These are phyloP conservation scores for Macrophomina tecta DNA, from an alignment of 2,329 filamentous ascomycete species.

Conservation along the genomic window DNA sequence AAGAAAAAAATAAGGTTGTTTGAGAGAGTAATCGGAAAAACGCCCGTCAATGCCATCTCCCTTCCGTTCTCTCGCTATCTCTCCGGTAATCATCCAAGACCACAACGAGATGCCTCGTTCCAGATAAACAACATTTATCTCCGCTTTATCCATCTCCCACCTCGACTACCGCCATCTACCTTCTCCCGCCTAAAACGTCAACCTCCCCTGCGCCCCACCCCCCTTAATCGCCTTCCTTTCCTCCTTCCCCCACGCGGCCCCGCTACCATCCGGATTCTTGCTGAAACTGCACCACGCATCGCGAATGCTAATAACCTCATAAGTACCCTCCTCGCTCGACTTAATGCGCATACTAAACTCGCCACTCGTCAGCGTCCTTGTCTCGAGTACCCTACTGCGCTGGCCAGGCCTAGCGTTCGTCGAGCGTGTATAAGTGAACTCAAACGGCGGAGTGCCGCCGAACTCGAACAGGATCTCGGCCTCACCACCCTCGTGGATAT, in stretches of 20 bases:
- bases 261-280: conserved; percentile 49
- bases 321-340: conserved; percentile 92
- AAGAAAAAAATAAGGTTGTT: neutral
- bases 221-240: conserved; percentile 3
- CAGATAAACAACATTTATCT: neutral
- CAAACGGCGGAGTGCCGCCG: conserved; percentile 92
- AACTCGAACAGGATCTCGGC: conserved; percentile 95
- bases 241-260: neutral
- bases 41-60: conserved; percentile 14
- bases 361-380: conserved; percentile 82
- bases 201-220: neutral
- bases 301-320: conserved; percentile 96
- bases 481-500: conserved; percentile 96
- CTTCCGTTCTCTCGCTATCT: neutral
- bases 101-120: neutral
- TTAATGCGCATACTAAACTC: conserved; percentile 81
- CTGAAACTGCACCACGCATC: conserved; percentile 91
- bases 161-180: neutral
- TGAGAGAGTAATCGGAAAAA: neutral
- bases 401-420: conserved; percentile 72
- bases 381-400: conserved; percentile 81
- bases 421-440: conserved; percentile 94
- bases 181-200: conserved; percentile 2
- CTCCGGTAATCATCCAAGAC: neutral
- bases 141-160: neutral